Percentiles rank a stretch among this genome's conserved stretches.
phyloP scores from a whole-genome alignment of 352 stramenopile genomes.

The Globisporangium rhizosaccharum region DNA sequence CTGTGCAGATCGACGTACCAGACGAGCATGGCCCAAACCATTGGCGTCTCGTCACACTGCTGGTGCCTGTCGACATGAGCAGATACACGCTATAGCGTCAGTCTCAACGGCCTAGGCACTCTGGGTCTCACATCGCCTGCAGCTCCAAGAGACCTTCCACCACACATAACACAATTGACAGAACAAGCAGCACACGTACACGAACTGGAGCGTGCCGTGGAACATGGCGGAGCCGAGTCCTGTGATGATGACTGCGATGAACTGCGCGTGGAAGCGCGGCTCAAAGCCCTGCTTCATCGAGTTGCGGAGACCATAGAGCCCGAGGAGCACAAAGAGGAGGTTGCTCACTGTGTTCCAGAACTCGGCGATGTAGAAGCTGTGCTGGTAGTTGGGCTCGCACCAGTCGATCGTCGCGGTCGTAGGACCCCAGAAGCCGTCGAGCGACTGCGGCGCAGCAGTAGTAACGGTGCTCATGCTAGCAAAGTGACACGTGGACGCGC shows the following conservation, averaged over 20 bases:
- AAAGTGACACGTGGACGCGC: background rate
- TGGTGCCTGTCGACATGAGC: conserved; percentile 30
- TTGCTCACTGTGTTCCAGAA: conserved; percentile 88
- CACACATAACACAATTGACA: background rate
- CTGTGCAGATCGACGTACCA: conserved; percentile 26
- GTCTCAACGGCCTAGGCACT: too few relatives aligned
- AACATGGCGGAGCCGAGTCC: conserved; percentile 82
- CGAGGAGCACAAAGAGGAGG: conserved; percentile 66
- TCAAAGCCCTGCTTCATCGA: conserved; percentile 67
- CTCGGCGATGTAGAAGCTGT: conserved; percentile 78
- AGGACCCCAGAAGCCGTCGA: conserved; percentile 51
- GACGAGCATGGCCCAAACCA: conserved; percentile 77
- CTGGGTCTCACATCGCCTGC: too few relatives aligned
- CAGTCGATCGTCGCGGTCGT: conserved; percentile 81
- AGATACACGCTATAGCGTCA: background rate
- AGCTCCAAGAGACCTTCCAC: too few relatives aligned
- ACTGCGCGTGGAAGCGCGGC: conserved; percentile 68
- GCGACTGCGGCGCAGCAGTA: background rate
- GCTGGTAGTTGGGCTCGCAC: conserved; percentile 82
- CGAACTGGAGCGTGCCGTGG: conserved; percentile 76
- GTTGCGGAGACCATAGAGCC: conserved; percentile 64
- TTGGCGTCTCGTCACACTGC: conserved; percentile 82
- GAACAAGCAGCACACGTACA: conserved; percentile 24
- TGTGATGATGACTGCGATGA: conserved; percentile 73
- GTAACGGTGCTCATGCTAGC: conserved; percentile 9